phyloP scores from a whole-genome alignment of 768 basidiomycete species.

The Agaricus blazei region DNA sequence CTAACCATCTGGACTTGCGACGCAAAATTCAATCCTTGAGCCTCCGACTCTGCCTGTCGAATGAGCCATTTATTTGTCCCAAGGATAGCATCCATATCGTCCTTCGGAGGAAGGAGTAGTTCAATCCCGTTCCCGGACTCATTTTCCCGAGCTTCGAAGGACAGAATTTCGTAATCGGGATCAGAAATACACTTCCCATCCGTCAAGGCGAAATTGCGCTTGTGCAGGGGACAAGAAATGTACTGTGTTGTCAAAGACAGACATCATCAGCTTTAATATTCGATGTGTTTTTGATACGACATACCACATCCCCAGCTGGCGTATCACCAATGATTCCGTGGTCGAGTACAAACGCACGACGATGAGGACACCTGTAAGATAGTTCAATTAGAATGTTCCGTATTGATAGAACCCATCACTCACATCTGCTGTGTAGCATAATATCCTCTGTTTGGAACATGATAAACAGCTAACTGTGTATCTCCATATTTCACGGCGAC shows the following conservation, averaged over 20 bases:
- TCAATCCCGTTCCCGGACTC: slow-evolving; percentile 29
- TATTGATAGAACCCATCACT: no score
- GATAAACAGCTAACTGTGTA: slow-evolving; percentile 65
- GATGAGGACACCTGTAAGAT: slow-evolving; percentile 31
- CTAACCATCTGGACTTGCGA: slow-evolving; percentile 25
- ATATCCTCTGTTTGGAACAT: slow-evolving; percentile 51
- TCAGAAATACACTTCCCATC: slow-evolving; percentile 59
- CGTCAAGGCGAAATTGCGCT: slow-evolving; percentile 55
- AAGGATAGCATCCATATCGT: slow-evolving; percentile 54
- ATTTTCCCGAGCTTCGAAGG: slow-evolving; percentile 50
- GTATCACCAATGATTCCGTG: slow-evolving; percentile 69
- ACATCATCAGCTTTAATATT: slow-evolving; percentile 7
- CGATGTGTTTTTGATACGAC: slow-evolving; percentile 13
- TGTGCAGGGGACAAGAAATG: slow-evolving; percentile 55
- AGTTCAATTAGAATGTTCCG: no score
- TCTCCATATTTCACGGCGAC: slow-evolving; percentile 56
- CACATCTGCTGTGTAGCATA: slow-evolving; percentile 67
- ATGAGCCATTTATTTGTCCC: slow-evolving; percentile 65
- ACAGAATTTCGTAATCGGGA: slow-evolving; percentile 49
- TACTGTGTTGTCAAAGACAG: slow-evolving; percentile 15
- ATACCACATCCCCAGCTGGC: slow-evolving; percentile 45
- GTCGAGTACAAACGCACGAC: slow-evolving; percentile 63
- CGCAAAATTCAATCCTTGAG: slow-evolving; percentile 22
- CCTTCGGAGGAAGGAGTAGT: slow-evolving; percentile 48
- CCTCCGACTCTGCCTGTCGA: slow-evolving; percentile 43